Base-by-base conservation (phyloP, 805 yeast genomes). In the Saccharomycopsis malanga region DNA sequence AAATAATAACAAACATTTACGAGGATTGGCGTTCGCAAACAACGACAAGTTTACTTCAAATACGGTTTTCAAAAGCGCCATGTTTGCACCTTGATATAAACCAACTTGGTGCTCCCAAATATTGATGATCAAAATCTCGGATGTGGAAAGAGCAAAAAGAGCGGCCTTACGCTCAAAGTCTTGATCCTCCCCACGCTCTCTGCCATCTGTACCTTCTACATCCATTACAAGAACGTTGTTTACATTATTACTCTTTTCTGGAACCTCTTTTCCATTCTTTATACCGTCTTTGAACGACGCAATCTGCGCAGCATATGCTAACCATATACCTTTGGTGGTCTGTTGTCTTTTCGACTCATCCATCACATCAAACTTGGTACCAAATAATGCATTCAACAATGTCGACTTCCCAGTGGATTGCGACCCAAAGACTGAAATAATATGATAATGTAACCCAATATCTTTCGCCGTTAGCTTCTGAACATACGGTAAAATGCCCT, bases 31-130 rank as follows among this genome's bases (percentile, higher is more conserved):
- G 45, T 76, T 70, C 42, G 89, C 91, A 63, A 93, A 93, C 32
- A 93, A 69, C 2, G 93, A 76, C 54, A 93, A 68, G 62, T 93
- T 91, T 27, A 93, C 98, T 61, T 93, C 98, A 66, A 93, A 88
- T 3, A 93, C 98, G 0, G 98, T 93, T 61, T 89, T 89, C 56
- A 93, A 71, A 39, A 93, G 68, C 1, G 93, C 98, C 95, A 93
- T 84, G 60, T 93, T 93, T 21, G 97, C 97, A 44, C 98, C 98
- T 63, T 91, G 97, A 61, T 93, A 93, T 37, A 93, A 71, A 7
- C 98, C 98, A 48, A 93, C 88, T 65, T 93, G 98, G 57, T 87
- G 84, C 63, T 93, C 98, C 97, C 98, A 93, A 60, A 91, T 78
- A 63, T 93, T 93, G 37, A 93, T 83, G 52, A 93, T 87, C 56